A percentile compares a stretch with the other conserved stretches of the same genome.
Evolutionary conservation across 495 filamentous ascomycete genomes (phyloP).

Genomic region (Penicillium turbatum): DNA sequence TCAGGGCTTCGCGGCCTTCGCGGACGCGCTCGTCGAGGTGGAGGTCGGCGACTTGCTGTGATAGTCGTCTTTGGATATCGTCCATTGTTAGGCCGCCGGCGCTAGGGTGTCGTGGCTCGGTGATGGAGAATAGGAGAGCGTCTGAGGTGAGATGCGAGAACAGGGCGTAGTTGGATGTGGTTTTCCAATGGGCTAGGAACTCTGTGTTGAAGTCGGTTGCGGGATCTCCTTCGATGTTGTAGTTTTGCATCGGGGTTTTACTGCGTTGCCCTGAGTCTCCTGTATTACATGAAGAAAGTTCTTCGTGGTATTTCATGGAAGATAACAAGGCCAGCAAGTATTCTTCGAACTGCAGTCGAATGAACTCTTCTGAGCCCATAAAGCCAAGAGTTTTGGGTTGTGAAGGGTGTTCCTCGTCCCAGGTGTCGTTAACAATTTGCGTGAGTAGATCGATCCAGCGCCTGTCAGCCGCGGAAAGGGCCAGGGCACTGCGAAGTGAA

Average conservation of each 20-base stretch:
- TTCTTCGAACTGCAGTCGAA: constrained; percentile 95
- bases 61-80: constrained; percentile 84
- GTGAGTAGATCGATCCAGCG: constrained; percentile 96
- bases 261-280: constrained; percentile 30
- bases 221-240: constrained; percentile 74
- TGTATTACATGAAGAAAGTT: constrained; percentile 45
- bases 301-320: constrained; percentile 81
- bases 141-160: constrained; percentile 75
- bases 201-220: constrained; percentile 73
- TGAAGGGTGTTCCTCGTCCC: constrained; percentile 86
- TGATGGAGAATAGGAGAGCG: constrained; percentile 86
- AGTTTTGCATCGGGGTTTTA: constrained; percentile 34
- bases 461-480: constrained; percentile 79
- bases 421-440: constrained; percentile 89
- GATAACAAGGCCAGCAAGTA: constrained; percentile 89
- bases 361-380: constrained; percentile 95
- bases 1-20: constrained; percentile 70
- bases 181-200: constrained; percentile 69
- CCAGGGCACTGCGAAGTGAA: constrained; percentile 71
- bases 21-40: constrained; percentile 83
- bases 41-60: constrained; percentile 82
- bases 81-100: constrained; percentile 94
- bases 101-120: constrained; percentile 87
- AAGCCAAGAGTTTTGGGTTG: constrained; percentile 92
- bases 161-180: constrained; percentile 82